phyloP scores from a whole-genome alignment of 78 protist genomes.

The Protostelium mycophagum region DNA sequence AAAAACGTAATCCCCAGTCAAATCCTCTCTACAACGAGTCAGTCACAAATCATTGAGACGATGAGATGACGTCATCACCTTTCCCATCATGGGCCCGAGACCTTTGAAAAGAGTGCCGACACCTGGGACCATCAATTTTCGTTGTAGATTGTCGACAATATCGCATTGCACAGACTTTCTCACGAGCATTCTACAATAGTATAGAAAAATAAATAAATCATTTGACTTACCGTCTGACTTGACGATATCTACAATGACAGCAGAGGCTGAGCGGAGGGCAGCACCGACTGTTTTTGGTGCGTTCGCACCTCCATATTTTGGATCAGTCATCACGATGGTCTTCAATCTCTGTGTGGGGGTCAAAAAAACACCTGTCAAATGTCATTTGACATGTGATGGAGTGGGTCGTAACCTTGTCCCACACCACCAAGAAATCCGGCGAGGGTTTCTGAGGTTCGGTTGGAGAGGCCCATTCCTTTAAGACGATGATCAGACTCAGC shows the following conservation, averaged over 20 bases:
- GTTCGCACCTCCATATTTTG: background rate
- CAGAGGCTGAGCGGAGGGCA: background rate
- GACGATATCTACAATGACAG: background rate
- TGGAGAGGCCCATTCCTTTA: background rate
- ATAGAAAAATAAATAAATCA: too few relatives aligned
- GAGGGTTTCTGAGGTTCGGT: background rate
- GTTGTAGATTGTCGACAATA: too few relatives aligned
- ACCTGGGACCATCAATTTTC: too few relatives aligned
- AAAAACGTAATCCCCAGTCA: background rate
- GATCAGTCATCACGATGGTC: conserved; percentile 10
- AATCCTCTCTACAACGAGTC: background rate
- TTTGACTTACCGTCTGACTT: background rate
- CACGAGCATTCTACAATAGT: too few relatives aligned
- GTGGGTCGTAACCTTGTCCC: background rate
- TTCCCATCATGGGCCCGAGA: background rate
- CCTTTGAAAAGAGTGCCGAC: conserved; percentile 1
- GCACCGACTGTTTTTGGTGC: background rate
- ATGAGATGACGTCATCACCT: too few relatives aligned
- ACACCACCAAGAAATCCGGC: background rate
- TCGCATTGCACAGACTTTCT: too few relatives aligned
- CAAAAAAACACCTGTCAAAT: background rate
- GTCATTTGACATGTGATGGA: conserved; percentile 2
- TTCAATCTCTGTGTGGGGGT: conserved; percentile 11
- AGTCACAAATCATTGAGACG: background rate
- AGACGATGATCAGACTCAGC: background rate